These are phyloP conservation scores for Microcos paniculata DNA, from an alignment of 345 rosid genomes.

Conservation along the genomic window DNA sequence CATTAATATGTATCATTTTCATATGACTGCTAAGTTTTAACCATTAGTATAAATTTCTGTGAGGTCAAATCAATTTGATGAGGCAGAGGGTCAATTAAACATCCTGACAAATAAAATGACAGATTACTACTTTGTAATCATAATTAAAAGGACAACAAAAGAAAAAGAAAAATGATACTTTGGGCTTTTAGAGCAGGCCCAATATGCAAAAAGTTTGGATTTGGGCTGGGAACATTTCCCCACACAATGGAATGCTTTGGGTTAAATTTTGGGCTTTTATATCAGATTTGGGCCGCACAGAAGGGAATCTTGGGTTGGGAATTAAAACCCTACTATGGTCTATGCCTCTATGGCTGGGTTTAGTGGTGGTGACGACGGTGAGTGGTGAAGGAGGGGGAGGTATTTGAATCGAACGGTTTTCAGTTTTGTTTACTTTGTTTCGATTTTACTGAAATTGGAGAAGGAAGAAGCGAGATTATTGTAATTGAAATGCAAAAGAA, in stretches of 20 bases:
- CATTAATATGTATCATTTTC: too few species aligned
- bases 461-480: background rate
- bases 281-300: too few species aligned
- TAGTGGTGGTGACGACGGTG: background rate
- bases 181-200: background rate
- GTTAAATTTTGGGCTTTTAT: too few species aligned
- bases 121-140: too few species aligned
- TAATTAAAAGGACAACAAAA: too few species aligned
- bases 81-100: too few species aligned
- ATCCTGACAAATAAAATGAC: too few species aligned
- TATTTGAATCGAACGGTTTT: background rate
- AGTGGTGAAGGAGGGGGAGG: background rate
- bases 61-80: too few species aligned
- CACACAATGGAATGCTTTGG: too few species aligned
- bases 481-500: slow-evolving; percentile 23
- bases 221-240: background rate
- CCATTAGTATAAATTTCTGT: too few species aligned
- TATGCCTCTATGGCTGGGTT: background rate
- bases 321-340: background rate
- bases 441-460: background rate
- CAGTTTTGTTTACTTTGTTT: background rate
- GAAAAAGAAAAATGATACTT: background rate
- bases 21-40: too few species aligned
- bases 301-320: background rate
- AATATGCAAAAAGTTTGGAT: background rate